Percentiles rank a stretch among this genome's conserved stretches.
Evolutionary conservation across 805 yeast species (phyloP).

Genomic region (Hemisphaericaspora nanyangensis): DNA sequence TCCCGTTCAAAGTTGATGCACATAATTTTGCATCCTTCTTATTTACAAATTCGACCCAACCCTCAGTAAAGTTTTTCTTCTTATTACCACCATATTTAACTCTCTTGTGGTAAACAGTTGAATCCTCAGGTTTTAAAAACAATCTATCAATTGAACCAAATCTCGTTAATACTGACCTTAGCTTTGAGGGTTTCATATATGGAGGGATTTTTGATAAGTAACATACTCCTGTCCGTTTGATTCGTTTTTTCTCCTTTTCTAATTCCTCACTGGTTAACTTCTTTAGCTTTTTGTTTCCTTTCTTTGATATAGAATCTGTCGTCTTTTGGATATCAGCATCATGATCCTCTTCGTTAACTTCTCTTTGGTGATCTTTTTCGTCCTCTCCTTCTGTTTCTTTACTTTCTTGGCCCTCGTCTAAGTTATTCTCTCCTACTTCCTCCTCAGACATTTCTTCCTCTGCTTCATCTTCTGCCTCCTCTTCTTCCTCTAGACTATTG

Average conservation of each 20-base stretch:
- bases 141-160: conserved; percentile 89
- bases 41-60: conserved; percentile 90
- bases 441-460: conserved; percentile 7
- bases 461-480: conserved; percentile 6
- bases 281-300: conserved; percentile 45
- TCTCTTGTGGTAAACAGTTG: conserved; percentile 57
- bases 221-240: conserved; percentile 83
- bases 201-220: conserved; percentile 91
- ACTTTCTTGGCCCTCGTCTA: conserved; percentile 15
- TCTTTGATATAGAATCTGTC: too few relatives aligned
- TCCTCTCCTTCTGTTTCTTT: conserved; percentile 15
- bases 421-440: conserved; percentile 1
- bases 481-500: neutral
- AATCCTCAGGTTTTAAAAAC: conserved; percentile 82
- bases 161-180: conserved; percentile 72
- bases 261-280: conserved; percentile 54
- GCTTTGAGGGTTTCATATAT: conserved; percentile 91
- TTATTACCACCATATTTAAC: conserved; percentile 89
- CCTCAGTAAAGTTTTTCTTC: conserved; percentile 83
- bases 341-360: too few relatives aligned
- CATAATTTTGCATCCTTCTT: conserved; percentile 88
- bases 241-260: conserved; percentile 50
- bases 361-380: conserved; percentile 12
- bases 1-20: conserved; percentile 82
- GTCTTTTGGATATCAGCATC: conserved; percentile 7